Evolutionary conservation across 2,329 filamentous ascomycete species (phyloP).

Genomic region (Niveomyces coronatus): DNA sequence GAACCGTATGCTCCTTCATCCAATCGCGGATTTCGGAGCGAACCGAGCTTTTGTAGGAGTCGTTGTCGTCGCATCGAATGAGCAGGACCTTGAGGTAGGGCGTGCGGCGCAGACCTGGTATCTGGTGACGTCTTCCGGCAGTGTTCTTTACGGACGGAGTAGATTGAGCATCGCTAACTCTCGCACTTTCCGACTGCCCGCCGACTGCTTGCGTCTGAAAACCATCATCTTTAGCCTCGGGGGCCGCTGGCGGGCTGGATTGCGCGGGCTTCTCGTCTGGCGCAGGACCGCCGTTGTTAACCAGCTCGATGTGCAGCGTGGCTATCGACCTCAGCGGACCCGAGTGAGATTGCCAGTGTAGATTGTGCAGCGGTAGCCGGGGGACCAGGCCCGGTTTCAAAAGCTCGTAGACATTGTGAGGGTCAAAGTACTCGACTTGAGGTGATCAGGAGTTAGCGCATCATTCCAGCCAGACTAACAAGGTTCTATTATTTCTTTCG

Average conservation of each 20-base stretch:
- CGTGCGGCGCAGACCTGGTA: constrained; percentile 83
- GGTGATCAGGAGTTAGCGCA: constrained; percentile 2
- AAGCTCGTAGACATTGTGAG: constrained; percentile 75
- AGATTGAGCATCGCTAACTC: constrained; percentile 27
- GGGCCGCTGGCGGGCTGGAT: constrained; percentile 21
- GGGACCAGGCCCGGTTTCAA: constrained; percentile 67
- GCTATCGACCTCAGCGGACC: constrained; percentile 89
- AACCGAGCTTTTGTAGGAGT: constrained; percentile 75
- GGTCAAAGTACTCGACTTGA: constrained; percentile 91
- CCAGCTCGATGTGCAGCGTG: constrained; percentile 79
- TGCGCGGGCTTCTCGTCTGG: constrained; percentile 31
- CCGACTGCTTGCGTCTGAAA: constrained; percentile 48
- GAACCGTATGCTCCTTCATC: constrained; percentile 67
- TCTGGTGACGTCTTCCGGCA: constrained; percentile 70
- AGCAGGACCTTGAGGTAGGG: constrained; percentile 89
- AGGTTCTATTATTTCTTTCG: not conserved
- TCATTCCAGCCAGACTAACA: not conserved
- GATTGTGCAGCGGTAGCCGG: constrained; percentile 75
- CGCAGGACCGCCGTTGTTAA: constrained; percentile 41
- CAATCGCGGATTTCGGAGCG: constrained; percentile 78
- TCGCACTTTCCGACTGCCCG: constrained; percentile 27
- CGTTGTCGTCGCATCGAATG: constrained; percentile 89
- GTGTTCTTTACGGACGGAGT: constrained; percentile 22
- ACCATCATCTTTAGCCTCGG: constrained; percentile 41
- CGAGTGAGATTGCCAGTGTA: constrained; percentile 94